Evolutionary conservation across 495 filamentous ascomycete species (phyloP).

Genomic region (Aspergillus olivimuriae): DNA sequence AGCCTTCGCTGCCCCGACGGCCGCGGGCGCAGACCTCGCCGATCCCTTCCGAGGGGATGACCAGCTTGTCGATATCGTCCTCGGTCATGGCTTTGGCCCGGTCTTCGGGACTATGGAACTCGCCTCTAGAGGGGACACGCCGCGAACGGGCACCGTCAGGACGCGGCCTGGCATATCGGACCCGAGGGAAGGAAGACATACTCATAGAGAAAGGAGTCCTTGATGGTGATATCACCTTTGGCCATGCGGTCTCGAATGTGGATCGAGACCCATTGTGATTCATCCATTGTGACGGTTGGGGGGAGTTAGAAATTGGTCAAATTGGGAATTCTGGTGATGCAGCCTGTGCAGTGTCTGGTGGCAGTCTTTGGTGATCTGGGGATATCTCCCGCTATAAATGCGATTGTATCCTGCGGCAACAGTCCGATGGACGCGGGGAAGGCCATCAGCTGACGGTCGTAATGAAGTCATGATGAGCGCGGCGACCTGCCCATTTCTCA

Average conservation of each 20-base stretch:
- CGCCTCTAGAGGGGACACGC: constrained; percentile 20
- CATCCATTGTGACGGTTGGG: constrained; percentile 26
- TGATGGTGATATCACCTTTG: constrained; percentile 23
- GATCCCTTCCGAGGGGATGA: constrained; percentile 25
- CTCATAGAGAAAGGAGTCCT: constrained; percentile 30
- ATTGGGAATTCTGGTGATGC: too few relatives aligned
- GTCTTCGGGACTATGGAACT: constrained; percentile 25
- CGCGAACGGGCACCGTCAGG: neutral
- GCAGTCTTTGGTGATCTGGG: too few relatives aligned
- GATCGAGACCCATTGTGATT: constrained; percentile 32
- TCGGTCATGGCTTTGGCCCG: constrained; percentile 27
- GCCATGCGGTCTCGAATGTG: constrained; percentile 34
- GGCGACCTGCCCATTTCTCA: too few relatives aligned
- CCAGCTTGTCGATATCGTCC: constrained; percentile 30
- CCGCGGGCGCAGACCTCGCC: constrained; percentile 32
- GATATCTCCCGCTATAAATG: too few relatives aligned
- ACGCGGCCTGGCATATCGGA: neutral
- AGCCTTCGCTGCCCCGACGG: constrained; percentile 33
- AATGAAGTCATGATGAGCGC: too few relatives aligned
- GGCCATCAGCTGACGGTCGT: too few relatives aligned
- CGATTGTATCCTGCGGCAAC: too few relatives aligned
- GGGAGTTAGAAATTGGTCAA: too few relatives aligned
- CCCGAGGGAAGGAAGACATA: constrained; percentile 5
- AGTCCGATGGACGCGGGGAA: too few relatives aligned
- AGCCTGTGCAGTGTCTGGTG: too few relatives aligned